Base-by-base conservation (phyloP, 2,329 filamentous ascomycete genomes). In the Fusarium avenaceum region DNA sequence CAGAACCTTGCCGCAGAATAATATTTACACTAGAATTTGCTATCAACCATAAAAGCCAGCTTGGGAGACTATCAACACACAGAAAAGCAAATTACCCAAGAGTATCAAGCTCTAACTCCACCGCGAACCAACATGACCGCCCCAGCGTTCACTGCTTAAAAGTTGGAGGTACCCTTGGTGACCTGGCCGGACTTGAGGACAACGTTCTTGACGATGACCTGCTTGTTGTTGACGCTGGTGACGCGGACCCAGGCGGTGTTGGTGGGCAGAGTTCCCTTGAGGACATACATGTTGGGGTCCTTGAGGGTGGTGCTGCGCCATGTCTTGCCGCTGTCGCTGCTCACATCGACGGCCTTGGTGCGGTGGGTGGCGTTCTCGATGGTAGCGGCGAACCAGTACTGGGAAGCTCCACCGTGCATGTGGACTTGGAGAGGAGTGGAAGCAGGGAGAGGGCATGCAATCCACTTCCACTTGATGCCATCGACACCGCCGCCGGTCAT, bases 401-500 rank as follows among this genome's bases (percentile, higher is more conserved):
- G 61, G 40, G 58, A 62, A 22, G 58, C 58, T 2, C 58, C 58
- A n/a, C 33, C 57, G 40, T 62, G 58, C 57, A 62, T 62, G 47
- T 55, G 58, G 47, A 62, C 47, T 6, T 62, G 46, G 2, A 62
- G 58, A 7, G 58, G 58, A 2, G 55, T 22, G 2, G 39, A 43
- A 10, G 17, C 35, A 20, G 15, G 4, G 20, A 61, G 56, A 54
- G 57, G 58, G 33, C 58, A 62, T 6, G 43, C 47, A 32, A 62
- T 62, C 58, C 58, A 62, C 57, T 62, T 62, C 58, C 58, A 62
- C 57, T 62, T 54, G 47, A 62, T 62, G 14, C 58, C 58, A 4
- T 62, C 40, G 17, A 62, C 58, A 2, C 58, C 58, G 1, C 58
- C 58, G 11, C 33, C 58, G 7, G 30, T 32, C 46, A 62, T 54